phyloP scores from a whole-genome alignment of 352 stramenopile genomes.

The Pythium chondricola region DNA sequence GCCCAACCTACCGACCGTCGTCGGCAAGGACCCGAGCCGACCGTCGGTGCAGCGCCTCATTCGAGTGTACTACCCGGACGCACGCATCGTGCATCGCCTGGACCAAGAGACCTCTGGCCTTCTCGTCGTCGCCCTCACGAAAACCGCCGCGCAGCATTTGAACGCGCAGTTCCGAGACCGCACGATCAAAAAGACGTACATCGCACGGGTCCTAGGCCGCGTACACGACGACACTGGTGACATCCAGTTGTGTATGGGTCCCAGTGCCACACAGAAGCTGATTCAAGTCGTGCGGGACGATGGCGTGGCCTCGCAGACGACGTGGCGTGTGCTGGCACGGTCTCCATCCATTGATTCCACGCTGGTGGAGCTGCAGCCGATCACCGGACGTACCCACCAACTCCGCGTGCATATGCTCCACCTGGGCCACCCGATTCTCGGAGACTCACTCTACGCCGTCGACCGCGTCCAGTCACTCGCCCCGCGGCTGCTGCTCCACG shows the following conservation, averaged over 20 bases:
- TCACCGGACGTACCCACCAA: slow-evolving; percentile 91
- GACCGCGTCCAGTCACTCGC: slow-evolving; percentile 33
- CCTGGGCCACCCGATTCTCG: slow-evolving; percentile 90
- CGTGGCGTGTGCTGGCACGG: slow-evolving; percentile 32
- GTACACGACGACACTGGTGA: slow-evolving; percentile 20
- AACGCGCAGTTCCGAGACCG: slow-evolving; percentile 63
- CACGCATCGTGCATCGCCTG: slow-evolving; percentile 72
- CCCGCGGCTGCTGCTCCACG: slow-evolving; percentile 28
- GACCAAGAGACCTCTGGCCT: slow-evolving; percentile 73
- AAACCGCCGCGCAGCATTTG: slow-evolving; percentile 46
- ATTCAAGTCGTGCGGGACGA: slow-evolving; percentile 39
- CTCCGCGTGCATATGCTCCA: slow-evolving; percentile 91
- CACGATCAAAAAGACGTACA: slow-evolving; percentile 52
- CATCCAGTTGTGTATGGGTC: slow-evolving; percentile 45
- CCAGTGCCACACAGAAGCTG: slow-evolving; percentile 35
- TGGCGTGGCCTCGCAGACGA: slow-evolving; percentile 13
- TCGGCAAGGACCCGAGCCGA: slow-evolving; percentile 22
- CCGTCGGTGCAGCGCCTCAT: slow-evolving; percentile 44
- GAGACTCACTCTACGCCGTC: slow-evolving; percentile 83
- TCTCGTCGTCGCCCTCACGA: slow-evolving; percentile 59
- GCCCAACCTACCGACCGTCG: slow-evolving; percentile 47
- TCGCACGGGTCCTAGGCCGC: slow-evolving; percentile 40
- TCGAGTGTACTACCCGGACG: slow-evolving; percentile 34
- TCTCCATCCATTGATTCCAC: slow-evolving; percentile 17
- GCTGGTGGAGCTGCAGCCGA: slow-evolving; percentile 55